Percentiles rank a stretch among this genome's conserved stretches.
These are phyloP conservation scores for Alternaria dauci DNA, from an alignment of 2,329 filamentous ascomycete genomes.

Conservation along the genomic window DNA sequence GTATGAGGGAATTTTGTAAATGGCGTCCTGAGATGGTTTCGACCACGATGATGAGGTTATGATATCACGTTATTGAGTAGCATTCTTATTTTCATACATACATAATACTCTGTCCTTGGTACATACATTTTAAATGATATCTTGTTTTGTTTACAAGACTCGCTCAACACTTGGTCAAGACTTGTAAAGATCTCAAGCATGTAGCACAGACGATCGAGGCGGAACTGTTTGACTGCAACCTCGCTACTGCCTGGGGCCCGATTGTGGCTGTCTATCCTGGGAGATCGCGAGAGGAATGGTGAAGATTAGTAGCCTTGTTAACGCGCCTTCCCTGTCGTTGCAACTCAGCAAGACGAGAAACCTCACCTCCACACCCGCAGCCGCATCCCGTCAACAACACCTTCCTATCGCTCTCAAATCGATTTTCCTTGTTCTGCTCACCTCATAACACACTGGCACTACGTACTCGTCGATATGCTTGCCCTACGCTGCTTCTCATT, in stretches of 20 bases:
- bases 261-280: background rate
- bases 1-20: background rate
- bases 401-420: background rate
- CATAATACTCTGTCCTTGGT: background rate
- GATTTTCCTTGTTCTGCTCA: background rate
- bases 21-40: slow-evolving; percentile 1
- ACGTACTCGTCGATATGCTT: background rate
- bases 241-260: background rate
- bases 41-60: slow-evolving; percentile 3
- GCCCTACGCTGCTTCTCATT: background rate
- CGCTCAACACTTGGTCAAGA: background rate
- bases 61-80: slow-evolving; percentile 1
- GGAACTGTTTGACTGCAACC: background rate
- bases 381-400: background rate
- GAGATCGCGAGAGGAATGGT: background rate
- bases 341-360: background rate
- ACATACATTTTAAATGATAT: background rate
- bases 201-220: background rate
- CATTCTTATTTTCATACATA: background rate
- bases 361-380: background rate
- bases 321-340: background rate
- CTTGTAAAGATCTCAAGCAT: background rate
- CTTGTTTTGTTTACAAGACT: background rate
- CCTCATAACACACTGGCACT: background rate
- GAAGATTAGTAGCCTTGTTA: background rate